Evolutionary conservation across 1,284 basidiomycete species (phyloP).

Genomic region (Omphalotus olearius): DNA sequence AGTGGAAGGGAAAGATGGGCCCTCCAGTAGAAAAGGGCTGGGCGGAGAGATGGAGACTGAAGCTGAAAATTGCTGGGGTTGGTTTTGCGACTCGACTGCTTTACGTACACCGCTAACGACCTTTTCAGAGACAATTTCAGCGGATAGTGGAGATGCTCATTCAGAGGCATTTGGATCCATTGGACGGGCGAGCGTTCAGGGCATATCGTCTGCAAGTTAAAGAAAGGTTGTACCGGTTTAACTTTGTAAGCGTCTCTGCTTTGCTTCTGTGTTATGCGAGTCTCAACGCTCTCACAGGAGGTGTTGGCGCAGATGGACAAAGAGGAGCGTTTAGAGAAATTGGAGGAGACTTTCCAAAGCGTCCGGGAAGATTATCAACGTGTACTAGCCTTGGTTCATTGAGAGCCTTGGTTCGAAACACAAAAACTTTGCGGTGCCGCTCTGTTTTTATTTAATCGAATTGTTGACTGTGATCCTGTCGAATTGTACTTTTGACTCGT

Average conservation of each 20-base stretch:
- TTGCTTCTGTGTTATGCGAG: neutral
- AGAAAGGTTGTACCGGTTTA: constrained; percentile 91
- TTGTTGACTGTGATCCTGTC: too few relatives aligned
- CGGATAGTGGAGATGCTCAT: constrained; percentile 91
- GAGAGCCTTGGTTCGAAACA: neutral
- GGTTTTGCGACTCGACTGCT: constrained; percentile 15
- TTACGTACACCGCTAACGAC: constrained; percentile 10
- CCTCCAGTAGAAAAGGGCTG: constrained; percentile 78
- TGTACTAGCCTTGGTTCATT: constrained; percentile 57
- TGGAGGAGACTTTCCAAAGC: constrained; percentile 91
- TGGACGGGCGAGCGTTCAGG: constrained; percentile 50
- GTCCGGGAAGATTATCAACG: constrained; percentile 86
- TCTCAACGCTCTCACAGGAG: constrained; percentile 50
- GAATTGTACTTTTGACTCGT: too few relatives aligned
- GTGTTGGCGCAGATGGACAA: constrained; percentile 82
- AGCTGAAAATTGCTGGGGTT: constrained; percentile 89
- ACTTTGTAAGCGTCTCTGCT: constrained; percentile 64
- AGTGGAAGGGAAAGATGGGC: constrained; percentile 58
- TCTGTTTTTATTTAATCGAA: neutral
- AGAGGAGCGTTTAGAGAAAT: constrained; percentile 80
- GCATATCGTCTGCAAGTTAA: constrained; percentile 87
- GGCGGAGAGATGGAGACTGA: constrained; percentile 75
- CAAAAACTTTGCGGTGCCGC: neutral
- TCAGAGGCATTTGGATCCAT: constrained; percentile 66
- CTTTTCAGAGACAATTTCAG: constrained; percentile 81